Conservation (phyloP, 1,284 basidiomycete species). For the Boletus hoseneyae region DNA sequence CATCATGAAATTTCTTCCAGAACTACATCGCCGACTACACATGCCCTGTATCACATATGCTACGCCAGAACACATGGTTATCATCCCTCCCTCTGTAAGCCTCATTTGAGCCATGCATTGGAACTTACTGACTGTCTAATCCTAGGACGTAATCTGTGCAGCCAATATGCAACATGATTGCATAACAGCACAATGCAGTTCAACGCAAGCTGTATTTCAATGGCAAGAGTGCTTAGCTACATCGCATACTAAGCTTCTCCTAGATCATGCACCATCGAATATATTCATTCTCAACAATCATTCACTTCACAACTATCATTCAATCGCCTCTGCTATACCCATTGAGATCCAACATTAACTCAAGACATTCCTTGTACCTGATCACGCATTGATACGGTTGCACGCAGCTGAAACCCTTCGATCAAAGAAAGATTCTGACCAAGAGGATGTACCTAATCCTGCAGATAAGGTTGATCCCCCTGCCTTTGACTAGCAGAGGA, state of each 20-base stretch:
- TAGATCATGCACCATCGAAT: no score
- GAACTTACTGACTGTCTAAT: neutral
- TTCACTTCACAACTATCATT: no score
- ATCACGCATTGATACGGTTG: no score
- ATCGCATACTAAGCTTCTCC: neutral
- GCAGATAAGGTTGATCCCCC: no score
- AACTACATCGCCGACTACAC: neutral
- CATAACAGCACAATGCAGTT: neutral
- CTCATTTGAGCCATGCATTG: neutral
- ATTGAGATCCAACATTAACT: no score
- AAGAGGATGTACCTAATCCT: no score
- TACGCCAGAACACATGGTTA: neutral
- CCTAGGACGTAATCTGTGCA: neutral
- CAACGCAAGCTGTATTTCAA: neutral
- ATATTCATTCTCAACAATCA: no score
- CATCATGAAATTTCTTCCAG: conserved; percentile 1
- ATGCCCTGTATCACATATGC: neutral
- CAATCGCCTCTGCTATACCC: no score
- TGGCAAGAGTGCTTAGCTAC: neutral
- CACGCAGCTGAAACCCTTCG: no score
- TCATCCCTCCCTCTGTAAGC: neutral
- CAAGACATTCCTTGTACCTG: no score
- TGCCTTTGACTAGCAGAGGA: no score
- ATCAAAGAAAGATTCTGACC: no score
- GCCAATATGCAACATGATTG: neutral